phyloP scores from a whole-genome alignment of 345 rosid genomes.

The Cardamine resedifolia region DNA sequence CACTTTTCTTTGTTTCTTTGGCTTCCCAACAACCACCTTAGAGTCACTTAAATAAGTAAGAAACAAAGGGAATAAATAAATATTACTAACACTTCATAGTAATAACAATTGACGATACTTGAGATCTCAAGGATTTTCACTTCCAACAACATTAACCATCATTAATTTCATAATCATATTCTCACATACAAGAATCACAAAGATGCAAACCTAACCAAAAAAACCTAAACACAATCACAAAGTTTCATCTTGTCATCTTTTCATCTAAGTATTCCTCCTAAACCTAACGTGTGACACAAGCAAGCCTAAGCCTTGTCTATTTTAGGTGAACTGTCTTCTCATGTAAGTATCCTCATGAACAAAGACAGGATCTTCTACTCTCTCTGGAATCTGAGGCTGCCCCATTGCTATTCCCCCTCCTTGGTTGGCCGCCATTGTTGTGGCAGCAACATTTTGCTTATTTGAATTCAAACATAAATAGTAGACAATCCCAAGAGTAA shows the following conservation, averaged over 20 bases:
- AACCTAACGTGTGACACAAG: conserved; percentile 18
- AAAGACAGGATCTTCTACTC: conserved; percentile 62
- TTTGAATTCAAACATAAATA: conserved; percentile 53
- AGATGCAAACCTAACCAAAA: background rate
- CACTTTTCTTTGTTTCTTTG: background rate
- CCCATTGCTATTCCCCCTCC: conserved; percentile 67
- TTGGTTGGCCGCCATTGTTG: conserved; percentile 37
- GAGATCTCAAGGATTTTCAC: background rate
- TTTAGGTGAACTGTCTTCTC: conserved; percentile 69
- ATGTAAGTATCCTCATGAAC: conserved; percentile 77
- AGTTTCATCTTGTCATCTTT: background rate
- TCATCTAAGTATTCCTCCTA: background rate
- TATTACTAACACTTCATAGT: background rate
- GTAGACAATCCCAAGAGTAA: conserved; percentile 65
- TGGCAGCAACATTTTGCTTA: conserved; percentile 38
- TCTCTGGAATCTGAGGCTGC: conserved; percentile 66
- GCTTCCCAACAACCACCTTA: conserved; percentile 7
- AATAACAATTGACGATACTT: background rate
- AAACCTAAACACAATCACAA: too few species aligned
- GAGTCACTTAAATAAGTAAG: background rate
- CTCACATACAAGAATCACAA: conserved; percentile 13
- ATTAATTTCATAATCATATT: background rate
- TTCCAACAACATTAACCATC: conserved; percentile 17
- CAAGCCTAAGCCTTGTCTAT: background rate
- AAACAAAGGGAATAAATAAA: background rate